Conservation (phyloP, 495 filamentous ascomycete genomes). For the Penicillium robsamsonii region DNA sequence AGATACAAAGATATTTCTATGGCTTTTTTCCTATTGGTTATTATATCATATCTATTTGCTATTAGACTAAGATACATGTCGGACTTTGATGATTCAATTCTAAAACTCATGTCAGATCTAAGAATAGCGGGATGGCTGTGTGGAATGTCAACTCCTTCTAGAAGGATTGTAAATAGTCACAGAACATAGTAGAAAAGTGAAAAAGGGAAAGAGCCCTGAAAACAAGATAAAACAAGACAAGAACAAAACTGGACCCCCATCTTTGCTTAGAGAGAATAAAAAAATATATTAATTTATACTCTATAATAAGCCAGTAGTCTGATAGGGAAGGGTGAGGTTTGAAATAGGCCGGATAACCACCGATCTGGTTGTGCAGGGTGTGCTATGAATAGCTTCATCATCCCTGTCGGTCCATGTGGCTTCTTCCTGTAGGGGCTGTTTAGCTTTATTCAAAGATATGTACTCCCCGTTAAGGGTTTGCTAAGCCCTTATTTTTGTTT, state of each 20-base stretch:
- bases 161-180: not conserved
- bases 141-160: conserved; percentile 1
- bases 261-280: not conserved
- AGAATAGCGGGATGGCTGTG: conserved; percentile 10
- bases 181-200: not conserved
- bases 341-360: conserved; percentile 3
- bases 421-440: not conserved
- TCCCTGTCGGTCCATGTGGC: conserved; percentile 4
- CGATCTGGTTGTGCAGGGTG: conserved; percentile 4
- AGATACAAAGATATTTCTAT: not conserved
- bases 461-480: not conserved
- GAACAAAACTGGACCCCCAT: not conserved
- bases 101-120: conserved; percentile 9
- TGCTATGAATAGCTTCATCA: conserved; percentile 7
- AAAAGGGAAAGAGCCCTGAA: conserved; percentile 3
- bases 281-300: not conserved
- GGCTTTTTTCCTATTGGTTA: not conserved
- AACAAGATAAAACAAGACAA: conserved; percentile 23
- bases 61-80: not conserved
- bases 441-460: not conserved
- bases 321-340: not conserved
- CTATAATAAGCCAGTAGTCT: not conserved
- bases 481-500: not conserved
- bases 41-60: not conserved
- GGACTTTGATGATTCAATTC: not conserved